These are phyloP conservation scores for Cryptosporidium canis DNA, from an alignment of 169 alveolate species.

Conservation along the genomic window DNA sequence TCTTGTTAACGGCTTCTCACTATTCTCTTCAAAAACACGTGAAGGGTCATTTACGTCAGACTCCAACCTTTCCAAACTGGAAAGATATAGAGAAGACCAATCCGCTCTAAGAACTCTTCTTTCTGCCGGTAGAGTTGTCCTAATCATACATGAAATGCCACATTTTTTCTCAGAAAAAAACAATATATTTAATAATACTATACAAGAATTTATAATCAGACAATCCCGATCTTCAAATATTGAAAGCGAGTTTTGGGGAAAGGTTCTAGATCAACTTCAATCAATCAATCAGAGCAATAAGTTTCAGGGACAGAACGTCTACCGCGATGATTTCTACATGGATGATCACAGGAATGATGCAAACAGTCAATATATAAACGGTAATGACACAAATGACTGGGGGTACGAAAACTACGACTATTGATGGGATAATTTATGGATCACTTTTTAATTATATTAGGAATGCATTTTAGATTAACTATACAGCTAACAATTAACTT, in stretches of 20 bases:
- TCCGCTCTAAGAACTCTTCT: slow-evolving; percentile 63
- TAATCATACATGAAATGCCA: slow-evolving; percentile 66
- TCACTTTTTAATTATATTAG: neutral
- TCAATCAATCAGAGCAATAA: slow-evolving; percentile 15
- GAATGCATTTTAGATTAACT: neutral
- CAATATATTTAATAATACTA: slow-evolving; percentile 8
- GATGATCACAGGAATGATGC: neutral
- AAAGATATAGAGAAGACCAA: slow-evolving; percentile 65
- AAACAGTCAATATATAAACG: slow-evolving; percentile 13
- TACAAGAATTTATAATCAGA: slow-evolving; percentile 40
- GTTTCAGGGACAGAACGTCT: neutral
- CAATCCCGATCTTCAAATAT: slow-evolving; percentile 30
- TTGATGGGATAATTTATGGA: neutral
- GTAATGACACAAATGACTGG: slow-evolving; percentile 15
- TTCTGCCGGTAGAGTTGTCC: slow-evolving; percentile 66
- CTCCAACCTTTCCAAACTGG: slow-evolving; percentile 44
- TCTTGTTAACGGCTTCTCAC: slow-evolving; percentile 54
- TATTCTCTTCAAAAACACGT: slow-evolving; percentile 67
- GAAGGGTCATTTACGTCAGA: slow-evolving; percentile 70
- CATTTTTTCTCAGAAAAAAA: slow-evolving; percentile 65
- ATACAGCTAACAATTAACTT: neutral
- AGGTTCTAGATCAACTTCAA: neutral
- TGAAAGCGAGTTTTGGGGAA: slow-evolving; percentile 59
- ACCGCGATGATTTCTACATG: neutral
- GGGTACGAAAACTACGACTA: slow-evolving; percentile 46